These are phyloP conservation scores for Vicia sativa DNA, from an alignment of 306 rosid species.

Conservation along the genomic window DNA sequence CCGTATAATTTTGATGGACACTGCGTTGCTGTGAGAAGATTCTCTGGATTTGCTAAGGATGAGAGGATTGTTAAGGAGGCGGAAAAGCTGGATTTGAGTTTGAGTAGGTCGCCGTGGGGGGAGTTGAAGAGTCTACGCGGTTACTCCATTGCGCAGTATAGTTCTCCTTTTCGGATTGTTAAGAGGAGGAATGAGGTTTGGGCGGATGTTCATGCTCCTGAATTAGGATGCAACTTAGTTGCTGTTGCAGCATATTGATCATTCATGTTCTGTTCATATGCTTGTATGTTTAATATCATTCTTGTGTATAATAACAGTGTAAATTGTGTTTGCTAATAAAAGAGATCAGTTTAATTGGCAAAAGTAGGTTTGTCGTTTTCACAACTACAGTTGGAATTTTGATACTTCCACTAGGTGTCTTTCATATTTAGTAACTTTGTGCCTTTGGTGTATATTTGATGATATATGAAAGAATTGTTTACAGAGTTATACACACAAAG, in stretches of 20 bases:
- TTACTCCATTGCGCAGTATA: conserved; percentile 80
- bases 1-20: conserved; percentile 48
- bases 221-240: conserved; percentile 42
- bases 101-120: conserved; percentile 65
- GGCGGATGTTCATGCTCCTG: conserved; percentile 62
- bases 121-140: conserved; percentile 46
- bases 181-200: conserved; percentile 78
- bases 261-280: background rate
- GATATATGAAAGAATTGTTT: too few relatives aligned
- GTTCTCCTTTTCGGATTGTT: conserved; percentile 51
- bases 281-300: background rate
- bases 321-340: conserved; percentile 2
- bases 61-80: conserved; percentile 66
- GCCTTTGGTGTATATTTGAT: too few relatives aligned
- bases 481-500: too few relatives aligned
- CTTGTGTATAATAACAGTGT: conserved; percentile 14
- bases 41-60: conserved; percentile 75
- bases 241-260: conserved; percentile 50
- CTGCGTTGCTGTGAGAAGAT: conserved; percentile 68
- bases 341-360: background rate
- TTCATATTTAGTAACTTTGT: too few relatives aligned
- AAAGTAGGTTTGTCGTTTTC: too few relatives aligned
- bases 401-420: too few relatives aligned
- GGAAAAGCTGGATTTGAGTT: conserved; percentile 65
- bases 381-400: too few relatives aligned